Evolutionary conservation across 768 basidiomycete genomes (phyloP).

Genomic region (Pleurotus giganteus): DNA sequence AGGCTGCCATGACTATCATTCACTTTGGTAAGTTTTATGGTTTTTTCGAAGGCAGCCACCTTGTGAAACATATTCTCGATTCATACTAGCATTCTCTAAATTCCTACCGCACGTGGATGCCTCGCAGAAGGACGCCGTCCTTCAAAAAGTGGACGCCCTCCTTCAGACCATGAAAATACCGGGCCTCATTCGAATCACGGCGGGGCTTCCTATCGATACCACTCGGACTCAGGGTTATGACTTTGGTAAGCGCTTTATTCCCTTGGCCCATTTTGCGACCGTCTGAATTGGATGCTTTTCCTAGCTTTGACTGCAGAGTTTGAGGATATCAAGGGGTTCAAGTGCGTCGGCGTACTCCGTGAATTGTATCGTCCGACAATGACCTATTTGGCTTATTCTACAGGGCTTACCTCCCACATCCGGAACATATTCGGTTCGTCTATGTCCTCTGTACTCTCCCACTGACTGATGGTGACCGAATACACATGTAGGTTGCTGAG

Average conservation of each 20-base stretch:
- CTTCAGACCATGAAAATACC: background rate
- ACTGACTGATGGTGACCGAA: too few species aligned
- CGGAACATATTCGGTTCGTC: constrained; percentile 1
- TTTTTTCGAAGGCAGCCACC: too few species aligned
- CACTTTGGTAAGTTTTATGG: background rate
- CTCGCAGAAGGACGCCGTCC: background rate
- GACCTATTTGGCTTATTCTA: background rate
- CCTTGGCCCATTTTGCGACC: background rate
- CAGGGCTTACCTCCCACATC: constrained; percentile 2
- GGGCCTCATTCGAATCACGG: background rate
- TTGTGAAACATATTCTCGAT: too few species aligned
- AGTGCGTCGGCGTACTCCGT: background rate
- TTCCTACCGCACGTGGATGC: background rate
- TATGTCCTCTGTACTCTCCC: background rate
- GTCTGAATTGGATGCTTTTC: background rate
- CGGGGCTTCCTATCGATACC: background rate
- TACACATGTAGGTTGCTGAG: background rate
- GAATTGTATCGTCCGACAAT: background rate
- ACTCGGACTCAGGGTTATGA: background rate
- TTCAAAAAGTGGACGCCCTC: constrained; percentile 1
- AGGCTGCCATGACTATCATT: background rate
- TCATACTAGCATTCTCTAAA: constrained; percentile 3
- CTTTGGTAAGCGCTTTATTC: background rate
- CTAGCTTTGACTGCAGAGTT: constrained; percentile 6
- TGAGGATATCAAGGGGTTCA: constrained; percentile 3